These are phyloP conservation scores for Turritis glabra DNA, from an alignment of 345 rosid species.

Conservation along the genomic window DNA sequence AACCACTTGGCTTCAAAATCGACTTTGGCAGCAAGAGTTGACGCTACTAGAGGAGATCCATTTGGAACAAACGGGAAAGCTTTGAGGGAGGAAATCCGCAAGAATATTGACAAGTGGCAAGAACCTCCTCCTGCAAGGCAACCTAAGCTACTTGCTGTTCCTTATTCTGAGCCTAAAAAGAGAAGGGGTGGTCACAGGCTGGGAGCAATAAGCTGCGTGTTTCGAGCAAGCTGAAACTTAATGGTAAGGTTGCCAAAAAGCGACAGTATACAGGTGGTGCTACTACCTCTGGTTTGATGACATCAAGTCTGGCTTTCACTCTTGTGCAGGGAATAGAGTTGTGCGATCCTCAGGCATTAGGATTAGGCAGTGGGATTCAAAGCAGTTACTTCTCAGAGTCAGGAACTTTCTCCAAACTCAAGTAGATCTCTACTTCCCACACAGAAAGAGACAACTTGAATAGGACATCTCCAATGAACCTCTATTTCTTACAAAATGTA, in stretches of 20 bases:
- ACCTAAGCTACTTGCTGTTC: slow-evolving; percentile 83
- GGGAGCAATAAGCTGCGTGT: slow-evolving; percentile 83
- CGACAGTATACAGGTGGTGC: slow-evolving; percentile 64
- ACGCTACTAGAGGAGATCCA: slow-evolving; percentile 69
- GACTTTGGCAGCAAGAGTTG: slow-evolving; percentile 70
- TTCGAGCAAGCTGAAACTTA: slow-evolving; percentile 79
- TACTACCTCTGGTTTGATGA: slow-evolving; percentile 52
- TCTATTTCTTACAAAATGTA: too few relatives aligned
- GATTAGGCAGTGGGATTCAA: slow-evolving; percentile 67
- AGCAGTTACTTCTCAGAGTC: slow-evolving; percentile 82
- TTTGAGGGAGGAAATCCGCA: slow-evolving; percentile 57
- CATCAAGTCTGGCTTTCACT: slow-evolving; percentile 81
- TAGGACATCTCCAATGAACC: too few relatives aligned
- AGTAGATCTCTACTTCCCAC: slow-evolving; percentile 41
- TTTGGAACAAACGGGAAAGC: slow-evolving; percentile 66
- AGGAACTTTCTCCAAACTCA: slow-evolving; percentile 66
- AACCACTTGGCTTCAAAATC: slow-evolving; percentile 80
- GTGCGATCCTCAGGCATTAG: slow-evolving; percentile 65
- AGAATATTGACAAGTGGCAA: slow-evolving; percentile 85
- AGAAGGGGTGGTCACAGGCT: slow-evolving; percentile 92
- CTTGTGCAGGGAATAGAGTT: slow-evolving; percentile 91
- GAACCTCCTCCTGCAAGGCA: slow-evolving; percentile 89
- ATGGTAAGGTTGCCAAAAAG: slow-evolving; percentile 80
- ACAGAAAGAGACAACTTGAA: not conserved
- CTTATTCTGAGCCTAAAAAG: slow-evolving; percentile 77